These are phyloP conservation scores for Dendrobium chrysotoxum DNA, from an alignment of 106 monocot species.

Conservation along the genomic window DNA sequence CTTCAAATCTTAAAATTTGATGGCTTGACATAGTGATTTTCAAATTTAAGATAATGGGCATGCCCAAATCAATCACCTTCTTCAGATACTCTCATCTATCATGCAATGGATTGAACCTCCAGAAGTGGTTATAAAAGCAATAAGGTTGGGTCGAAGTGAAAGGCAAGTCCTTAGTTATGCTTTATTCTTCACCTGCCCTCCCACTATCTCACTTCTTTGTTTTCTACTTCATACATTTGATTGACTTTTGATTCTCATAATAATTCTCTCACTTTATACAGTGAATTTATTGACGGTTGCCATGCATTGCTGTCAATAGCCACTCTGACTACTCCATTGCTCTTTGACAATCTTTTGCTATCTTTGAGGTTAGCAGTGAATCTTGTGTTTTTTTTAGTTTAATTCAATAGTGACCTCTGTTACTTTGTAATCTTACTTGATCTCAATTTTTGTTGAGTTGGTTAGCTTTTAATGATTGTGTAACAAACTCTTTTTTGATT, in stretches of 20 bases:
- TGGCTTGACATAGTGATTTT: conserved; percentile 6
- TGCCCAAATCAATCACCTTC: conserved; percentile 57
- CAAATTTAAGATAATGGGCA: conserved; percentile 66
- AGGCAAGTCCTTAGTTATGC: conserved; percentile 31
- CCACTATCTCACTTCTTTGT: neutral
- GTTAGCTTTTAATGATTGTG: neutral
- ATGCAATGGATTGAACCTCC: conserved; percentile 81
- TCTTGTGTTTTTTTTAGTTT: neutral
- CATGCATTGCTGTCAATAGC: conserved; percentile 86
- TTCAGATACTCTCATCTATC: conserved; percentile 64
- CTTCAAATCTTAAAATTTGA: conserved; percentile 2
- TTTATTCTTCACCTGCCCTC: neutral
- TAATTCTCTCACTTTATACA: conserved; percentile 17
- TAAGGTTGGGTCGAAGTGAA: conserved; percentile 51
- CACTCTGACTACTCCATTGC: conserved; percentile 37
- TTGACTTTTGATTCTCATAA: neutral
- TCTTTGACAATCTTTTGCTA: conserved; percentile 77
- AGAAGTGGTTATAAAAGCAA: conserved; percentile 35
- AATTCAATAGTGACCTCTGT: neutral
- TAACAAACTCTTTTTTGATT: neutral
- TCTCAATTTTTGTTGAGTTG: neutral
- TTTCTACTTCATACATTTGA: neutral
- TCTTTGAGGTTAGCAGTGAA: conserved; percentile 58
- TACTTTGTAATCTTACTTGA: neutral
- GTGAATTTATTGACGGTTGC: conserved; percentile 92